Conservation (phyloP, 2,329 filamentous ascomycete genomes). For the Pseudomassariella vexata region DNA sequence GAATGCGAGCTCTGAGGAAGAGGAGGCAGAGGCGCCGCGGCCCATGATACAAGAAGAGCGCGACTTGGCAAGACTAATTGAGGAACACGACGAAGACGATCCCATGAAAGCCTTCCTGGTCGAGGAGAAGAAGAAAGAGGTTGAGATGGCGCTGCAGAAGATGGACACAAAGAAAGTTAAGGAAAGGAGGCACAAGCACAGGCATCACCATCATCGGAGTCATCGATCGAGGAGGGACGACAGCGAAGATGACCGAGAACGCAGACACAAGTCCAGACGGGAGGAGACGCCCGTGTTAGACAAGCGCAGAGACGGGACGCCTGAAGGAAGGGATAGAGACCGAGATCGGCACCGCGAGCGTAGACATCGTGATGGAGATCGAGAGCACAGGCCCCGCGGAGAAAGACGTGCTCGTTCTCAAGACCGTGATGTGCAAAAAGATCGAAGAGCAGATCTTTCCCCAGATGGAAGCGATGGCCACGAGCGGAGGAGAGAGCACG, state of each 20-base stretch:
- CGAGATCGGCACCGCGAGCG: conserved; percentile 24
- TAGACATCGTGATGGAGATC: conserved; percentile 17
- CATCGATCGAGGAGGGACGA: conserved; percentile 33
- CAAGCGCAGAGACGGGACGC: conserved; percentile 20
- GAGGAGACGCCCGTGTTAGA: conserved; percentile 26
- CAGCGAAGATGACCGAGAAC: conserved; percentile 14
- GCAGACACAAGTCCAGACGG: conserved; percentile 27
- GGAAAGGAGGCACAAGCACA: conserved; percentile 39
- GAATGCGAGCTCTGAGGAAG: conserved; percentile 33
- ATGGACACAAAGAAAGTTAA: conserved; percentile 43
- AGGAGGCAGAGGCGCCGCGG: conserved; percentile 34
- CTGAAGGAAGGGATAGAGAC: conserved; percentile 15
- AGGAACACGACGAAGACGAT: conserved; percentile 87
- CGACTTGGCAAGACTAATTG: conserved; percentile 69
- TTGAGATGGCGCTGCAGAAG: conserved; percentile 62
- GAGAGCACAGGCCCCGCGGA: conserved; percentile 1
- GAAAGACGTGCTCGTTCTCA: conserved; percentile 13
- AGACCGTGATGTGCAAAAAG: conserved; percentile 17
- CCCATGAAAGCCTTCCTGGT: conserved; percentile 93
- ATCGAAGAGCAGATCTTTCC: conserved; percentile 15
- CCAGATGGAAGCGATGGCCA: conserved; percentile 16
- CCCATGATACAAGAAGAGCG: conserved; percentile 74
- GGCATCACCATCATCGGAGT: conserved; percentile 33
- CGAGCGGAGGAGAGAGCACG: conserved; percentile 9
- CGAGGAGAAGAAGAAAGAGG: conserved; percentile 85